These are phyloP conservation scores for Phyllosticta citrichinensis DNA, from an alignment of 2,329 filamentous ascomycete species.

Conservation along the genomic window DNA sequence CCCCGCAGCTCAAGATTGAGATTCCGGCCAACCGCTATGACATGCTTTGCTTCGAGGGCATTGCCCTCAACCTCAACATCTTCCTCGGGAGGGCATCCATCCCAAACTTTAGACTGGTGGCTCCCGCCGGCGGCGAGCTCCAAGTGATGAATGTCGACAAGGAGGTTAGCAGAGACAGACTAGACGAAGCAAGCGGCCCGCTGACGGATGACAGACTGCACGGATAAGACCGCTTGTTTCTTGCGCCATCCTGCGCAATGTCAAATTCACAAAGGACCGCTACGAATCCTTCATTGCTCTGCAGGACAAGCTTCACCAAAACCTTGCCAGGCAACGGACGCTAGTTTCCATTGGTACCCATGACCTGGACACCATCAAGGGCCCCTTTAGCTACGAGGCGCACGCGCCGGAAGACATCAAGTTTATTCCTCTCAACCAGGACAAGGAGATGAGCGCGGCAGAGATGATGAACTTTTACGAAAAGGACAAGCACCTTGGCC, in stretches of 20 bases:
- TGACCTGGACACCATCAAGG: conserved; percentile 85
- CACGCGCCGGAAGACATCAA: conserved; percentile 83
- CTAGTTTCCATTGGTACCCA: conserved; percentile 97
- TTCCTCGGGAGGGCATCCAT: conserved; percentile 69
- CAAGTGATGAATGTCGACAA: conserved; percentile 73
- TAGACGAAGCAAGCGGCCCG: neutral
- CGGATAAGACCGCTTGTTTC: conserved; percentile 81
- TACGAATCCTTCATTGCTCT: conserved; percentile 32
- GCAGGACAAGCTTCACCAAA: conserved; percentile 97
- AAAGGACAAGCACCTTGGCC: conserved; percentile 82
- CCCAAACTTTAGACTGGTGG: conserved; percentile 69
- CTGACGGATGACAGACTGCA: conserved; percentile 45
- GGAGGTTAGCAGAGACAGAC: conserved; percentile 35
- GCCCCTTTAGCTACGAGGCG: conserved; percentile 95
- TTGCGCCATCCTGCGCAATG: conserved; percentile 59
- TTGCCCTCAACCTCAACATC: conserved; percentile 89
- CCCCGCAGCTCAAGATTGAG: conserved; percentile 93
- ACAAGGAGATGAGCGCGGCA: conserved; percentile 72
- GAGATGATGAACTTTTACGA: conserved; percentile 93
- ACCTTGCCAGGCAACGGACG: conserved; percentile 84
- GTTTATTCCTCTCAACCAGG: conserved; percentile 86
- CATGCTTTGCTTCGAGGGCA: conserved; percentile 95
- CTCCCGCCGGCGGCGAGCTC: conserved; percentile 62
- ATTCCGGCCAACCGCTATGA: conserved; percentile 89
- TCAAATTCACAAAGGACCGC: conserved; percentile 11